Evolutionary conservation across 139 green algal genomes (phyloP).

Genomic region (Chlamydomonas applanata): DNA sequence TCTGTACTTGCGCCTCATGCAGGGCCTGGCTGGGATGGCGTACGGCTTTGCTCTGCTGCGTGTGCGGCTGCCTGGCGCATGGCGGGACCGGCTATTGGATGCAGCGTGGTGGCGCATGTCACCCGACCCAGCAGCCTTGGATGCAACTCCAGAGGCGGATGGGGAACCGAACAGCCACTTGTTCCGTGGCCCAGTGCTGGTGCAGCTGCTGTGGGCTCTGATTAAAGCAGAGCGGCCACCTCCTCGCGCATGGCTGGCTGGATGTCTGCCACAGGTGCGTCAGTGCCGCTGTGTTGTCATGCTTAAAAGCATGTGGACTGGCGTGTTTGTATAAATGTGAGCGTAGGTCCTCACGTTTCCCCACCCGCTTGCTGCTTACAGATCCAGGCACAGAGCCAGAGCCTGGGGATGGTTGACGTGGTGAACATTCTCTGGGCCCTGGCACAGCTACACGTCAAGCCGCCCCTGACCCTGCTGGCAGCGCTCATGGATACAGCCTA

Average conservation of each 20-base stretch:
- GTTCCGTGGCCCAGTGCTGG: neutral
- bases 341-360: too few species aligned
- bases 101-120: neutral
- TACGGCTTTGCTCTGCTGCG: neutral
- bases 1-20: neutral
- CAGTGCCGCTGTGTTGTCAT: too few species aligned
- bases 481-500: neutral
- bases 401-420: neutral
- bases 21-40: neutral
- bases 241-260: neutral
- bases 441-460: neutral
- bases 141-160: neutral
- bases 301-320: too few species aligned
- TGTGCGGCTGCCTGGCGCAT: neutral
- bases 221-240: neutral
- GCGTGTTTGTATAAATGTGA: too few species aligned
- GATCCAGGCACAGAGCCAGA: neutral
- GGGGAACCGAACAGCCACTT: neutral
- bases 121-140: neutral
- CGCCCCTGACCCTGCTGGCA: neutral
- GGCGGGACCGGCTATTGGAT: neutral
- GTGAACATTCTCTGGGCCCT: constrained; percentile 2
- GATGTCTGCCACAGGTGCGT: neutral
- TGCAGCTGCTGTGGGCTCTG: neutral
- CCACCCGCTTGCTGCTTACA: neutral